Conservation (phyloP, 768 basidiomycete genomes). For the Rhodocollybia butyracea region DNA sequence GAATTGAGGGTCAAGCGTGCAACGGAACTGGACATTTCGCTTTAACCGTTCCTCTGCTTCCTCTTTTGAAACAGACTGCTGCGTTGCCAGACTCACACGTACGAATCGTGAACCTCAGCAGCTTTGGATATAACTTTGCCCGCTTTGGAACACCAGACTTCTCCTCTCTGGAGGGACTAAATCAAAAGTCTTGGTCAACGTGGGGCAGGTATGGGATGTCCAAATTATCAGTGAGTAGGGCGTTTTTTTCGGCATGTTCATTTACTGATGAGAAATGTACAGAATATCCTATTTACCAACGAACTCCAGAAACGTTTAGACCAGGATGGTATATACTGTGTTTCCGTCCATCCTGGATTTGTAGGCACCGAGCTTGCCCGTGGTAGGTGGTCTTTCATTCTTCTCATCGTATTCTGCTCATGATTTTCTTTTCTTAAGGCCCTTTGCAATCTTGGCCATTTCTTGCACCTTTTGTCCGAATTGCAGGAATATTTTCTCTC, state of each 20-base stretch:
- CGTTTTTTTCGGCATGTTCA: too few relatives aligned
- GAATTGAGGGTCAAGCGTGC: constrained; percentile 1
- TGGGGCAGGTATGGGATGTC: constrained; percentile 2
- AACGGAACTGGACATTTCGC: constrained; percentile 2
- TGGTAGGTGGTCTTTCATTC: background rate
- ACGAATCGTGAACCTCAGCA: constrained; percentile 4
- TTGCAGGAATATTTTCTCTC: background rate
- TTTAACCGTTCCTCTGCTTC: constrained; percentile 3
- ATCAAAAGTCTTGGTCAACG: constrained; percentile 1
- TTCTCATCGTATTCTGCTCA: too few relatives aligned
- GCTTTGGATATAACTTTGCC: background rate
- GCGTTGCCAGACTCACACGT: constrained; percentile 1
- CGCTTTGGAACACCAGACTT: background rate
- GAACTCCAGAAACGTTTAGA: constrained; percentile 5
- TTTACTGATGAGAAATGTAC: too few relatives aligned
- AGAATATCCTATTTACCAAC: constrained; percentile 10
- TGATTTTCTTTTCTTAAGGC: background rate
- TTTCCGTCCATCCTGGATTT: constrained; percentile 8
- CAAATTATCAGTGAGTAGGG: background rate
- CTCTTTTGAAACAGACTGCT: constrained; percentile 4
- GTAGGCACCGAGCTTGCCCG: background rate
- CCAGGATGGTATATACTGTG: constrained; percentile 7
- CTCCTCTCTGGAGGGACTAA: background rate
- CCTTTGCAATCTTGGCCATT: background rate
- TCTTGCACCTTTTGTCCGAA: background rate